phyloP scores from a whole-genome alignment of 1,139 yeast genomes.

The Candida neerlandica region DNA sequence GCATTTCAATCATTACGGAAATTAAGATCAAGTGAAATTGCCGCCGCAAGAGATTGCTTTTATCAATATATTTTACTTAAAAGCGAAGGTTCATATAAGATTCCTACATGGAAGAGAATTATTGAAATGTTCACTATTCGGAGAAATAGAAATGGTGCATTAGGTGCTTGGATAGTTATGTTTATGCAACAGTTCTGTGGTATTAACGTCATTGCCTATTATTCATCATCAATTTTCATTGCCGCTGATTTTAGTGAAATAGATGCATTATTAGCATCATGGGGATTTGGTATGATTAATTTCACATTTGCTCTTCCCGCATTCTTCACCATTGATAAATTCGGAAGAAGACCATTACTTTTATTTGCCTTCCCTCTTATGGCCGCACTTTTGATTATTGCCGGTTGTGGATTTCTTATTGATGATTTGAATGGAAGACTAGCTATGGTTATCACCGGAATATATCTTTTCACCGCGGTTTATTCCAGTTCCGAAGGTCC shows the following conservation, averaged over 20 bases:
- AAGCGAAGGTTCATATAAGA: slow-evolving; percentile 62
- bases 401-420: slow-evolving; percentile 80
- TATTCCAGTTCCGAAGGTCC: slow-evolving; percentile 91
- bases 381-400: slow-evolving; percentile 64
- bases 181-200: slow-evolving; percentile 95
- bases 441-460: slow-evolving; percentile 72
- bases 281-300: slow-evolving; percentile 86
- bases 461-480: slow-evolving; percentile 70
- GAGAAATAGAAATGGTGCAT: slow-evolving; percentile 80
- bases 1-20: slow-evolving; percentile 55
- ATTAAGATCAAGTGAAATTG: slow-evolving; percentile 54
- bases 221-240: slow-evolving; percentile 71
- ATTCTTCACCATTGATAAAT: slow-evolving; percentile 75
- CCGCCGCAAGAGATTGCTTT: slow-evolving; percentile 77
- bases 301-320: slow-evolving; percentile 85
- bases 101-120: slow-evolving; percentile 55
- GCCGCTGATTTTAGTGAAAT: slow-evolving; percentile 65
- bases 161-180: slow-evolving; percentile 82
- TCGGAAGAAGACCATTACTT: slow-evolving; percentile 73
- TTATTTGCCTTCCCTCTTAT: slow-evolving; percentile 76
- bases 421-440: slow-evolving; percentile 26
- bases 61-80: slow-evolving; percentile 67
- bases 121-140: slow-evolving; percentile 65
- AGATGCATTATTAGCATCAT: slow-evolving; percentile 69
- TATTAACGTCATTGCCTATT: slow-evolving; percentile 84